Evolutionary conservation across 306 rosid species (phyloP).

Genomic region (Lathyrus oleraceus): DNA sequence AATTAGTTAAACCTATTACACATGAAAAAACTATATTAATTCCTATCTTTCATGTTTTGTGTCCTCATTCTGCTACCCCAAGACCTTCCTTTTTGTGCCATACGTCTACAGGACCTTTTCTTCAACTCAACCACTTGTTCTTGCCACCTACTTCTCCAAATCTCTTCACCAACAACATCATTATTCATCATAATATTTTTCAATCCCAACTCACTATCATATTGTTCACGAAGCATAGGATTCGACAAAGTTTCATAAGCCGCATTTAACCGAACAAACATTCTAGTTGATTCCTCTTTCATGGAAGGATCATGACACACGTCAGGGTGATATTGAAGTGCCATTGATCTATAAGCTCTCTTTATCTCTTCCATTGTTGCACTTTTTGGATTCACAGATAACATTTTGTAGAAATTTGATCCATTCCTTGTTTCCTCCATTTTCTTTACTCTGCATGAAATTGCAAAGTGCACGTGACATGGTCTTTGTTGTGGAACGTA

Average conservation of each 20-base stretch:
- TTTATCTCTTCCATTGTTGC: conserved; percentile 61
- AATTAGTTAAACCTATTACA: not conserved
- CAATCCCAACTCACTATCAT: conserved; percentile 50
- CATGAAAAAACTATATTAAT: conserved; percentile 9
- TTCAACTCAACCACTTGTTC: conserved; percentile 57
- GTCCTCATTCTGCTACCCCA: conserved; percentile 49
- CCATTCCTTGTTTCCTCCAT: not conserved
- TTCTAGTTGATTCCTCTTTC: conserved; percentile 52
- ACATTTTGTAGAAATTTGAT: conserved; percentile 53
- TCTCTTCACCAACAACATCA: conserved; percentile 4
- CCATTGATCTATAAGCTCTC: conserved; percentile 69
- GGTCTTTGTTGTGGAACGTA: conserved; percentile 24
- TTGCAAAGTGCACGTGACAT: not conserved
- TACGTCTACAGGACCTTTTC: conserved; percentile 45
- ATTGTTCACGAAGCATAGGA: conserved; percentile 53
- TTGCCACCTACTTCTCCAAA: conserved; percentile 40
- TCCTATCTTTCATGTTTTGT: conserved; percentile 29
- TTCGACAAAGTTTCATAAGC: conserved; percentile 67
- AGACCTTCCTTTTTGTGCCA: conserved; percentile 46
- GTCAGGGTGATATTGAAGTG: conserved; percentile 71
- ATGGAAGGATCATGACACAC: conserved; percentile 49
- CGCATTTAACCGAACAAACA: conserved; percentile 55
- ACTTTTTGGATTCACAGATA: conserved; percentile 42
- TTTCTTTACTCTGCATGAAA: conserved; percentile 44
- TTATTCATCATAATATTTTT: not conserved